Evolutionary conservation across 768 basidiomycete species (phyloP).

Genomic region (Leucosporidium creatinivorum): DNA sequence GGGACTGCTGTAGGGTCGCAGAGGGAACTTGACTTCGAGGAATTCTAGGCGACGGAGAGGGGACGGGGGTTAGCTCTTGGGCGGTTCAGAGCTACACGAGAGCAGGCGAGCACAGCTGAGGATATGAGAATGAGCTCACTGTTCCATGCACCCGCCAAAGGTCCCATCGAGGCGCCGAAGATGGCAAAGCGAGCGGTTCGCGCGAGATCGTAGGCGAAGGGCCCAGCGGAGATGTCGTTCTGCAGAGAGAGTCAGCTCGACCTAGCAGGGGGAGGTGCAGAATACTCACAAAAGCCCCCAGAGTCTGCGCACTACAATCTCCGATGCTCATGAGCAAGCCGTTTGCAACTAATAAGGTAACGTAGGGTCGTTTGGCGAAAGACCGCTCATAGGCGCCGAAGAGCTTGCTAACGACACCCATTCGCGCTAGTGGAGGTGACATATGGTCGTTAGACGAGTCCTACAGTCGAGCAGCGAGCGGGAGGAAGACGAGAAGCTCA

Average conservation of each 20-base stretch:
- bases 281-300: neutral
- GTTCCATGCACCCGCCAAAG: slow-evolving; percentile 33
- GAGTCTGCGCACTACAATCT: slow-evolving; percentile 19
- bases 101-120: neutral
- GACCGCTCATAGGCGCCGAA: slow-evolving; percentile 17
- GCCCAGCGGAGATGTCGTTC: neutral
- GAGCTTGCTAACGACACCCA: neutral
- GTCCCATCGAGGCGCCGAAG: slow-evolving; percentile 33
- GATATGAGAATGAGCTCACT: slow-evolving; percentile 6
- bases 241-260: neutral
- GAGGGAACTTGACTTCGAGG: slow-evolving; percentile 32
- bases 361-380: slow-evolving; percentile 22
- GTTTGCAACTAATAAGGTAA: slow-evolving; percentile 25
- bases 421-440: neutral
- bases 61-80: neutral
- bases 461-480: no score
- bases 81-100: neutral
- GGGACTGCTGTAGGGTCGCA: slow-evolving; percentile 4
- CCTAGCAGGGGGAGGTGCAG: neutral
- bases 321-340: slow-evolving; percentile 15
- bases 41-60: slow-evolving; percentile 13
- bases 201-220: slow-evolving; percentile 4
- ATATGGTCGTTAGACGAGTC: no score
- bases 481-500: no score
- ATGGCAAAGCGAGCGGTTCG: slow-evolving; percentile 21